Percentiles rank a stretch among this genome's conserved stretches.
Conservation (phyloP, 139 green algal genomes). For the Chlorella sp. region DNA sequence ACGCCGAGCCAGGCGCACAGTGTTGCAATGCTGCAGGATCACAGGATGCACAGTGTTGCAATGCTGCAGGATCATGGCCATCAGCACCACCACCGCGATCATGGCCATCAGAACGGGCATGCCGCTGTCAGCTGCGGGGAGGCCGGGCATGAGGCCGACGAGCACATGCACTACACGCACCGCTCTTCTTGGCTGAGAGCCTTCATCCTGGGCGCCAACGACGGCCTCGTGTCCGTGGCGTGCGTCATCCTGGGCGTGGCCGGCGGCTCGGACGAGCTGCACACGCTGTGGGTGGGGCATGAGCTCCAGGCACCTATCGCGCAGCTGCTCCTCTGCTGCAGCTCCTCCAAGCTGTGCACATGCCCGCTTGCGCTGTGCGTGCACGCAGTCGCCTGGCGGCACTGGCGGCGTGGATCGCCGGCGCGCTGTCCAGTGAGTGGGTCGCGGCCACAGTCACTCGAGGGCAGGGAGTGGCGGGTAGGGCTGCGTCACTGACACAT, state of each 20-base stretch:
- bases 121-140: too few species aligned
- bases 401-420: slow-evolving; percentile 61
- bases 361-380: neutral
- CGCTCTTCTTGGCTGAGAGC: slow-evolving; percentile 20
- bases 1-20: too few species aligned
- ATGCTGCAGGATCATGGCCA: too few species aligned
- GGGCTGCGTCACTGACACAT: neutral
- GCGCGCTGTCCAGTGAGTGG: slow-evolving; percentile 37
- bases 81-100: too few species aligned
- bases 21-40: too few species aligned
- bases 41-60: too few species aligned
- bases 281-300: slow-evolving; percentile 23
- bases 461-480: neutral
- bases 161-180: slow-evolving; percentile 23
- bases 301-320: neutral
- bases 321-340: neutral
- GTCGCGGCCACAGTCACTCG: too few species aligned
- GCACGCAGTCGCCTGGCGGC: slow-evolving; percentile 27
- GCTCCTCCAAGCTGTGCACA: neutral
- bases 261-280: slow-evolving; percentile 16
- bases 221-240: slow-evolving; percentile 12
- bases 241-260: slow-evolving; percentile 26
- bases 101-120: too few species aligned
- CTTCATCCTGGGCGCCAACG: slow-evolving; percentile 19
- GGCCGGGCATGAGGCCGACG: neutral